phyloP scores from a whole-genome alignment of 1,284 basidiomycete species.

The Trichosporon sp. region DNA sequence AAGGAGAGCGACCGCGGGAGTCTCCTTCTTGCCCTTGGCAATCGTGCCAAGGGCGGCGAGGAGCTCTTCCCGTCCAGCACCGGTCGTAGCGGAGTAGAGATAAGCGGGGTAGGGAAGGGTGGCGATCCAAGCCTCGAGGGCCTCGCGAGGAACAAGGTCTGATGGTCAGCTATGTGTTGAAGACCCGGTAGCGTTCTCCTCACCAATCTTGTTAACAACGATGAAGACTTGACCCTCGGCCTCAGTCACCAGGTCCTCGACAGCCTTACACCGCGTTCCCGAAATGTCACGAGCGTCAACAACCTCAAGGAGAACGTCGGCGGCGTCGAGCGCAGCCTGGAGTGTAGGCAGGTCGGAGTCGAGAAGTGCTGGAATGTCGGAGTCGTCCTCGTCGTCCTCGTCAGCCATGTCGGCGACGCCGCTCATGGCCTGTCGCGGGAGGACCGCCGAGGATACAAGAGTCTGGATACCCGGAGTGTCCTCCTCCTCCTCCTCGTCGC shows the following conservation, averaged over 20 bases:
- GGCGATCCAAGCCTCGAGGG: conserved; percentile 68
- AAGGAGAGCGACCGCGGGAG: conserved; percentile 37
- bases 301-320: conserved; percentile 78
- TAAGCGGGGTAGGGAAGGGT: conserved; percentile 67
- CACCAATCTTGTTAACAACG: conserved; percentile 70
- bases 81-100: conserved; percentile 54
- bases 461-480: conserved; percentile 40
- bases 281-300: conserved; percentile 80
- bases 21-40: conserved; percentile 44
- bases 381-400: conserved; percentile 48
- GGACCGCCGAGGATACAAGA: conserved; percentile 19
- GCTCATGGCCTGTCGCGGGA: conserved; percentile 19
- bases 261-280: conserved; percentile 59
- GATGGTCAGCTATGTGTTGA: conserved; percentile 33
- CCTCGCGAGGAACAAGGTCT: conserved; percentile 76
- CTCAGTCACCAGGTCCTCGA: conserved; percentile 58
- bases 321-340: conserved; percentile 66
- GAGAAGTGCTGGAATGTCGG: conserved; percentile 57
- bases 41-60: conserved; percentile 21
- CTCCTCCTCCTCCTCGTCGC: conserved; percentile 39
- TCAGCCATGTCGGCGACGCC: conserved; percentile 11
- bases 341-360: conserved; percentile 65
- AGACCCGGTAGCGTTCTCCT: conserved; percentile 55
- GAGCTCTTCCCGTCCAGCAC: conserved; percentile 33
- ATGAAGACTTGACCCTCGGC: conserved; percentile 53